Percentiles rank a stretch among this genome's conserved stretches.
phyloP scores from a whole-genome alignment of 345 rosid genomes.

The Pugionium dolabratum region DNA sequence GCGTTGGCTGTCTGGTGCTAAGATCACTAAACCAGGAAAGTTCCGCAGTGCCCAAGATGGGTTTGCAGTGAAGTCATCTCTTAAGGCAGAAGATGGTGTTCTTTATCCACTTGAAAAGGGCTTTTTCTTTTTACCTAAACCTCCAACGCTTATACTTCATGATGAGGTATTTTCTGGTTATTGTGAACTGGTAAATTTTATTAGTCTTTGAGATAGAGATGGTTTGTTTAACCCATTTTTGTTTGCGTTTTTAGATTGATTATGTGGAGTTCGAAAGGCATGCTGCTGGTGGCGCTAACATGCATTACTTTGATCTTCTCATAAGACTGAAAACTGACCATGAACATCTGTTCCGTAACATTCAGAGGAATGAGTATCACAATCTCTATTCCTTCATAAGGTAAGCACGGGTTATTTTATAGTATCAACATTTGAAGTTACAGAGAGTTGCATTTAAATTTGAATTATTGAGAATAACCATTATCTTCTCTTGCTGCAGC shows the following conservation, averaged over 20 bases:
- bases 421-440: constrained; percentile 12
- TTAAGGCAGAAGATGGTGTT: constrained; percentile 97
- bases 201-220: constrained; percentile 11
- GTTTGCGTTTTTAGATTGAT: constrained; percentile 58
- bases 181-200: background rate
- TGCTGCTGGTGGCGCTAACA: constrained; percentile 96
- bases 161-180: constrained; percentile 66
- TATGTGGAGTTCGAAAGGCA: constrained; percentile 99
- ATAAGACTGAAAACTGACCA: constrained; percentile 90
- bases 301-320: constrained; percentile 98
- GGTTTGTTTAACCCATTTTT: constrained; percentile 11
- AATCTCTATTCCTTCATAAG: constrained; percentile 84
- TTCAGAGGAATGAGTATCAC: constrained; percentile 96
- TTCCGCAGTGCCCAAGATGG: constrained; percentile 98
- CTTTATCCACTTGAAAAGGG: constrained; percentile 97
- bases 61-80: constrained; percentile 95
- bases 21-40: constrained; percentile 95
- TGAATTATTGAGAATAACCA: background rate
- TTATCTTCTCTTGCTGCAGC: constrained; percentile 50
- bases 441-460: constrained; percentile 12
- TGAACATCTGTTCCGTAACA: constrained; percentile 93
- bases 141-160: constrained; percentile 96
- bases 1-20: constrained; percentile 92
- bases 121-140: constrained; percentile 95
- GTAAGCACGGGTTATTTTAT: constrained; percentile 41